Evolutionary conservation across 192 early-diverging fungal species (phyloP).

Genomic region (Anaeromyces robustus): DNA sequence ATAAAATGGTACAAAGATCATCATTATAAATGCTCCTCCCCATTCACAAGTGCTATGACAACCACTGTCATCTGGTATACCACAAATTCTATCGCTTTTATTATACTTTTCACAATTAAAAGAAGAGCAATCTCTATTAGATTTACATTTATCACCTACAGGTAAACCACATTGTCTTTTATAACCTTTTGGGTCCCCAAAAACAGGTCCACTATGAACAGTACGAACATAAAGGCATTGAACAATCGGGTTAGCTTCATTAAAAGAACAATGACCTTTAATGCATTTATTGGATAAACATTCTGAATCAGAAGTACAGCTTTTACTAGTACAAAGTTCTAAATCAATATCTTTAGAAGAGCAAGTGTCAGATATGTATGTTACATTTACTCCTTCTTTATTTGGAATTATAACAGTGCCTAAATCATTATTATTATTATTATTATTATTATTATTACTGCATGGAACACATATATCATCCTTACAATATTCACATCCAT

Average conservation of each 20-base stretch:
- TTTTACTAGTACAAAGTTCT: neutral
- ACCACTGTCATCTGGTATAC: neutral
- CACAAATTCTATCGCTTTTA: neutral
- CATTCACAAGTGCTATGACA: neutral
- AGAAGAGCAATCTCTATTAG: neutral
- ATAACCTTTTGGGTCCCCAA: neutral
- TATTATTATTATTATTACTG: neutral
- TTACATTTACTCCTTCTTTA: neutral
- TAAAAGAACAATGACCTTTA: neutral
- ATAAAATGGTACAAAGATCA: too few species aligned
- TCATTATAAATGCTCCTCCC: too few species aligned
- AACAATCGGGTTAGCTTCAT: neutral
- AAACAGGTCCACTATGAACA: neutral
- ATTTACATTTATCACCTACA: neutral
- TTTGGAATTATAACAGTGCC: neutral
- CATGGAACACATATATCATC: neutral
- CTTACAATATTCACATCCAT: neutral
- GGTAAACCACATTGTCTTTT: neutral
- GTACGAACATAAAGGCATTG: neutral
- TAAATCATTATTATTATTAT: too few species aligned
- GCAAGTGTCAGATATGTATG: neutral
- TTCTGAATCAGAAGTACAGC: neutral
- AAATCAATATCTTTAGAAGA: neutral
- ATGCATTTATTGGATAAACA: neutral
- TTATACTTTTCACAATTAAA: neutral